A percentile compares a stretch with the other conserved stretches of the same genome.
Evolutionary conservation across 345 rosid genomes (phyloP).

Genomic region (Ailanthus altissimus): DNA sequence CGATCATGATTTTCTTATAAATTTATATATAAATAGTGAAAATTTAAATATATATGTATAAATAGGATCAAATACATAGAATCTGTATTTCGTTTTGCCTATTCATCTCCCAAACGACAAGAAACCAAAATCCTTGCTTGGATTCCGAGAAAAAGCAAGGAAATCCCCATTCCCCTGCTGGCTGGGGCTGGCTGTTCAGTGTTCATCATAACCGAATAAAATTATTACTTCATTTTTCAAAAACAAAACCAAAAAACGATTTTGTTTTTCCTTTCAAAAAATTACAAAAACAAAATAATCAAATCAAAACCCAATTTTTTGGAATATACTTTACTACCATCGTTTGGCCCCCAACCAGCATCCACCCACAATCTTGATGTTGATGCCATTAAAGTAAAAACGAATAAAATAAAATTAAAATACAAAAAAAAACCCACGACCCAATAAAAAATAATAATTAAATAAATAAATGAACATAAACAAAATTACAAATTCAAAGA

Average conservation of each 20-base stretch:
- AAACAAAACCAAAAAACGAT: slow-evolving; percentile 15
- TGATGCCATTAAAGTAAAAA: slow-evolving; percentile 3
- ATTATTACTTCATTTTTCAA: neutral
- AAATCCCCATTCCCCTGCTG: neutral
- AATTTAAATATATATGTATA: too few species aligned
- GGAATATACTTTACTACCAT: slow-evolving; percentile 37
- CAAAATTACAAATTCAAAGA: slow-evolving; percentile 18
- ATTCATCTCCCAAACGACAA: slow-evolving; percentile 47
- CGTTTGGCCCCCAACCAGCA: slow-evolving; percentile 4
- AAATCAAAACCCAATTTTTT: slow-evolving; percentile 31
- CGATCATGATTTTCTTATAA: too few species aligned
- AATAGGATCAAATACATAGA: too few species aligned
- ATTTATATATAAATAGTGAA: too few species aligned
- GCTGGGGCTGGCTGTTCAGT: neutral
- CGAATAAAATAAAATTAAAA: too few species aligned
- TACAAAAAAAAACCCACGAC: too few species aligned
- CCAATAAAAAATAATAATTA: too few species aligned
- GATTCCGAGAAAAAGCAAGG: slow-evolving; percentile 21
- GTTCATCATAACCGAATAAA: neutral
- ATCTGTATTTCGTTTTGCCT: slow-evolving; percentile 25
- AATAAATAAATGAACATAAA: neutral
- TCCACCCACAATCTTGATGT: neutral
- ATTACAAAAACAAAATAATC: neutral
- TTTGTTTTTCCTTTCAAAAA: too few species aligned
- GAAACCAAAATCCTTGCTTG: slow-evolving; percentile 22